Base-by-base conservation (phyloP, 441 rosid species). In the Sinapis alba region DNA sequence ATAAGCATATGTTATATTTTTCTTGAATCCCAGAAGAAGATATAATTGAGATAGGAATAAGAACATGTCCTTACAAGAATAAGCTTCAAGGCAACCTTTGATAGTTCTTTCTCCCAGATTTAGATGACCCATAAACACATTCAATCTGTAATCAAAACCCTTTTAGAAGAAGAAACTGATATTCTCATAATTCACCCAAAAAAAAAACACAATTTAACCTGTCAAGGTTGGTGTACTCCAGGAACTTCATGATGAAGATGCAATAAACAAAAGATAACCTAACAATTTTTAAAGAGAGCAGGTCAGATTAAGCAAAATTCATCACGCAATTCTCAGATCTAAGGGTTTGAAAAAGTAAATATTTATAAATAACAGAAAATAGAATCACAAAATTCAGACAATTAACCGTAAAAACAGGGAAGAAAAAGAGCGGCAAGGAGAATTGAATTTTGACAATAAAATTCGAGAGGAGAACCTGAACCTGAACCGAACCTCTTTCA, bases 181-280 rank as follows among this genome's bases (percentile, higher is more conserved):
- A 69, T 30, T 6, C 30, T 32, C 58, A 32, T 54, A 53, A 51
- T 47, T 57, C 58, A 63, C 15, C 32, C 9, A 11, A 23, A 59
- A 7, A 59, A 16, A 50, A 18, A 34, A 43, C 32, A 21, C 47
- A 58, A 50, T 47, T 54, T 24, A 5, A 90, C 98, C 93, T 83
- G 81, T 92, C 92, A 6, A 92, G 80, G 50, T 97, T 91, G 20
- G 96, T 92, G 82, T 94, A 89, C 79, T 94, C 97, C 75, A 92
- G 81, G 81, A 87, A 90, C 89, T 94, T 94, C 98, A 91, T 94
- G 69, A 19, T 68, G 59, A 34, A 30, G 24, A 32, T 41, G 21
- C 34, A 26, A 71, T 41, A n/a, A 50, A 30, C 58, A 36, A 56
- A 15, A 27, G 19, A 67, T 30, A 69, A 10, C 59, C 76, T 77